Base-by-base conservation (phyloP, 768 basidiomycete species). In the Pisolithus marmoratus region DNA sequence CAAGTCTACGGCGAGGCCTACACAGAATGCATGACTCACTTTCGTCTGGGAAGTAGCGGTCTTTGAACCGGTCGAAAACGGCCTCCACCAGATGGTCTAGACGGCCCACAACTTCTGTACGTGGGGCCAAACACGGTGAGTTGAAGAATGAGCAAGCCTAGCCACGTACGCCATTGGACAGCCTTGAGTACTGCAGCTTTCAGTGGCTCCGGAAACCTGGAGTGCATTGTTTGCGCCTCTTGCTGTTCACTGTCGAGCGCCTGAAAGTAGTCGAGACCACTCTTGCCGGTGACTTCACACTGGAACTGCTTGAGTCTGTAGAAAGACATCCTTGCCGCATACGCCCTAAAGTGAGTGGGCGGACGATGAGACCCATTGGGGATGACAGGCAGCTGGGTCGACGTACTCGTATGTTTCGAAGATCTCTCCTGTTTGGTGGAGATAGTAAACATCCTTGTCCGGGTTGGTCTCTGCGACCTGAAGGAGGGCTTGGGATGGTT, bases 221-320 rank as follows among this genome's bases (percentile, higher is more conserved):
- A 80, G 66, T 98, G 93, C 69, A 97, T 79, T 26, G 87, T 89
- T 51, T 85, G 79, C 29, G 90, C 90, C 72, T 98, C 96, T 60
- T 85, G 83, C 54, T 80, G 83, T 70, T 99, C 96, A 52, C 90
- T 94, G 60, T 91, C 85, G 42, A 94, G 76, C 22, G 96, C 96
- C 63, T 92, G 84, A 69, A 94, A 96, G 72, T 93, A 99, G 74
- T 91, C 88, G 49, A 98, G 79, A 50, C 86, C 85, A 58, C 90
- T 87, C 74, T 93, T 95, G 70, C 94, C 93, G 31, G 91, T 93
- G 62, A 94, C 91, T 74, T 97, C 95, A 67, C 95, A 98, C 65
- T 95, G 92, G 71, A 97, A 98, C 63, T 94, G 87, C 64, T 91
- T 93, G 54, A 90, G 80, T 50, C 84, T 81, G 74, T 96, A 96